Evolutionary conservation across 2,329 filamentous ascomycete species (phyloP).

Genomic region (Botryotinia convoluta): DNA sequence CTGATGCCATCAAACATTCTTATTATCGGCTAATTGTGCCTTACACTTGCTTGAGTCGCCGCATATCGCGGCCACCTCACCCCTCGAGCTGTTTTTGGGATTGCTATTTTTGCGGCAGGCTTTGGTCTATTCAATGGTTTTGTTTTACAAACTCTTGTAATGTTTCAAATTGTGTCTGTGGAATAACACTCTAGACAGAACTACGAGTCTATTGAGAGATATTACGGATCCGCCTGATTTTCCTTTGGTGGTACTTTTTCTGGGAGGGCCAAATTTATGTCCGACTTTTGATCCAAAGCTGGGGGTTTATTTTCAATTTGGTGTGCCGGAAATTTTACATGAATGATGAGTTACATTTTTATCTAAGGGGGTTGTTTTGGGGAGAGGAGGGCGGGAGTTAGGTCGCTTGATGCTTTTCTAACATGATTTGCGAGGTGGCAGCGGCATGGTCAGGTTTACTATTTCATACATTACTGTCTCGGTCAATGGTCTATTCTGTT

Average conservation of each 20-base stretch:
- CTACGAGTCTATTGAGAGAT: background rate
- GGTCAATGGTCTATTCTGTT: rapidly evolving
- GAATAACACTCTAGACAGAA: background rate
- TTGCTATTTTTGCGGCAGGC: no score
- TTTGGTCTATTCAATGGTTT: no score
- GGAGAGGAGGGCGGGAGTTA: no score
- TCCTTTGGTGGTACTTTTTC: background rate
- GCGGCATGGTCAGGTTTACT: no score
- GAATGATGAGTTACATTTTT: background rate
- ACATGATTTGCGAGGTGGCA: background rate
- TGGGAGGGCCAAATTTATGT: background rate
- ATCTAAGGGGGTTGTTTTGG: background rate
- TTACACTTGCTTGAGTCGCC: no score
- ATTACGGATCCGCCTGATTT: background rate
- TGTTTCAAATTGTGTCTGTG: background rate
- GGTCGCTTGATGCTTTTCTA: background rate
- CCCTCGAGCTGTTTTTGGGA: no score
- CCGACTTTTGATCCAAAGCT: background rate
- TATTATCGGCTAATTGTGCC: background rate
- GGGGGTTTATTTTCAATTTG: background rate
- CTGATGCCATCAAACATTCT: background rate
- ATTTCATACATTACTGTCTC: background rate
- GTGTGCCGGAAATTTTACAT: background rate
- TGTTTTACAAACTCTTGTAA: no score
- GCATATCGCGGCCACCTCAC: no score